A percentile compares a stretch with the other conserved stretches of the same genome.
phyloP scores from a whole-genome alignment of 495 filamentous ascomycete genomes.

The Cenococcum geophilum region DNA sequence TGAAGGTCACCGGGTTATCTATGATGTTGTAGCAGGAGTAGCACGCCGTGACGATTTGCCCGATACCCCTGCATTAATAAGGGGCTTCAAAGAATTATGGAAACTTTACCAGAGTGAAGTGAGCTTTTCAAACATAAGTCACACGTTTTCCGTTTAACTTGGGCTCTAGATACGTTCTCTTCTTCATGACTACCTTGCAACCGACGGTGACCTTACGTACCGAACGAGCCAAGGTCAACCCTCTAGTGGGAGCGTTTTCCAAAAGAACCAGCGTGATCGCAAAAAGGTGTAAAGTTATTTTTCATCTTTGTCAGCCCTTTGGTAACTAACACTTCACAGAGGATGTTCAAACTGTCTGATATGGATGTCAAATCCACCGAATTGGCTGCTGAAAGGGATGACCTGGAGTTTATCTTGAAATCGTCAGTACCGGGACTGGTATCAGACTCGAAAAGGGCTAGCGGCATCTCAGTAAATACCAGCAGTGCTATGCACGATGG shows the following conservation, averaged over 20 bases:
- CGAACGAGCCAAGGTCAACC: constrained; percentile 45
- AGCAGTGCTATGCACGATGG: constrained; percentile 48
- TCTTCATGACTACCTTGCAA: constrained; percentile 93
- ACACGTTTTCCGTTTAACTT: constrained; percentile 34
- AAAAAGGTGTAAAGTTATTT: constrained; percentile 23
- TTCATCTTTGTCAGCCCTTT: not conserved
- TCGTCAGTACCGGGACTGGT: constrained; percentile 90
- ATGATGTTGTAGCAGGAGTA: constrained; percentile 81
- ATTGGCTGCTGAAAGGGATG: constrained; percentile 74
- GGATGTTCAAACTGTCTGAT: constrained; percentile 85
- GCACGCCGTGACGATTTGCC: constrained; percentile 64
- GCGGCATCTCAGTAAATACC: constrained; percentile 33
- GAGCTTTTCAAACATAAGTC: constrained; percentile 16
- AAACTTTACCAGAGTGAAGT: constrained; percentile 79
- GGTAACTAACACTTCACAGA: constrained; percentile 28
- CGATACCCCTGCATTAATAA: constrained; percentile 53
- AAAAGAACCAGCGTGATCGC: constrained; percentile 59
- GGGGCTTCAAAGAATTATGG: constrained; percentile 90
- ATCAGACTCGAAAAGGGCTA: constrained; percentile 59
- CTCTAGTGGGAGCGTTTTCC: constrained; percentile 51
- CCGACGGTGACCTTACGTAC: constrained; percentile 65
- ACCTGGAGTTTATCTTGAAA: constrained; percentile 81
- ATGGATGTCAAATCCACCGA: constrained; percentile 70
- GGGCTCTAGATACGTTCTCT: constrained; percentile 73
- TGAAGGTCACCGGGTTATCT: constrained; percentile 87